Conservation (phyloP, 2,329 filamentous ascomycete species). For the Pseudogymnoascus sp. region DNA sequence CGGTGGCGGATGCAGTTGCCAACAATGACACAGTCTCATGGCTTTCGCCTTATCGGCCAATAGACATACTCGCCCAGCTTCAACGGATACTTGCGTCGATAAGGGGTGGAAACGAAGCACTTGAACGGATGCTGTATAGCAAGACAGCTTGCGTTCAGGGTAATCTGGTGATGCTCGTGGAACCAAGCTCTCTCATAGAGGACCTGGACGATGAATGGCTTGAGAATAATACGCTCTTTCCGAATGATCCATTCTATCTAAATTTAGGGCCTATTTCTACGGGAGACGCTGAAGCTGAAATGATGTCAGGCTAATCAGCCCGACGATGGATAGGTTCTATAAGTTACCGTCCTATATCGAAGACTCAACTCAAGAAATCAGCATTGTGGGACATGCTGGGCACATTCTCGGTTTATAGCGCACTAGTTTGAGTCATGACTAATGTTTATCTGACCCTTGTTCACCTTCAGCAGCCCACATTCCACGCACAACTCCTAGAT, state of each 20-base stretch:
- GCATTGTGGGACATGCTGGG: not conserved
- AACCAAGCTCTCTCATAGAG: constrained; percentile 14
- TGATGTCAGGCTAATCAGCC: not conserved
- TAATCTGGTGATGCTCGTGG: not conserved
- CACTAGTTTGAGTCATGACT: not conserved
- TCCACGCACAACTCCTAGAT: not conserved
- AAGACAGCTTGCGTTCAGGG: constrained; percentile 19
- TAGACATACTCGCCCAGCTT: constrained; percentile 35
- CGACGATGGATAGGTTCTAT: too few relatives aligned
- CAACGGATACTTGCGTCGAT: constrained; percentile 38
- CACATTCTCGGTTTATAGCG: not conserved
- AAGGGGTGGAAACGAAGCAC: constrained; percentile 38
- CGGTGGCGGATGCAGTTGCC: constrained; percentile 35
- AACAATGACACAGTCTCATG: constrained; percentile 26
- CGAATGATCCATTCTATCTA: constrained; percentile 8
- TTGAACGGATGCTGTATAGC: constrained; percentile 33
- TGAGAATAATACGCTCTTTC: constrained; percentile 6
- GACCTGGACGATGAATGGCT: constrained; percentile 6
- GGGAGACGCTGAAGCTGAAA: not conserved
- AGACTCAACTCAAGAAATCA: not conserved
- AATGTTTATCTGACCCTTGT: not conserved
- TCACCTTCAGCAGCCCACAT: not conserved
- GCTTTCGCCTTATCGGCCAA: constrained; percentile 26
- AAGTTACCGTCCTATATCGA: not conserved
- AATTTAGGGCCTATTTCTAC: not conserved